These are phyloP conservation scores for Alternaria atra DNA, from an alignment of 2,329 filamentous ascomycete species.

Conservation along the genomic window DNA sequence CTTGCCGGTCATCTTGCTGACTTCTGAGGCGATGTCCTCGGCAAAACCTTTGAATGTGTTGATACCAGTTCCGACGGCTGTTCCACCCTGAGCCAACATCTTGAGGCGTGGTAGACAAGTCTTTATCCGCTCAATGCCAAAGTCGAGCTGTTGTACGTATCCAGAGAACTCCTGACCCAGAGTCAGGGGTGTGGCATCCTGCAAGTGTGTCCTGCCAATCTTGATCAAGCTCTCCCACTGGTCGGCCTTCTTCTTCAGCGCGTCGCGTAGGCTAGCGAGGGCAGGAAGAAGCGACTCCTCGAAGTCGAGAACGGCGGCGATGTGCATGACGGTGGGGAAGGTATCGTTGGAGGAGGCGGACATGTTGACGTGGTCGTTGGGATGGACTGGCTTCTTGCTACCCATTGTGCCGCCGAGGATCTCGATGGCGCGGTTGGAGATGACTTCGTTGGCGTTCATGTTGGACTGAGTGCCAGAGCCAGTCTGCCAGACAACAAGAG, in stretches of 20 bases:
- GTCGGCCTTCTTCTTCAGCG: constrained; percentile 87
- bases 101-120: constrained; percentile 82
- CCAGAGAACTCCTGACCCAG: constrained; percentile 98
- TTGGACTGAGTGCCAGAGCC: constrained; percentile 98
- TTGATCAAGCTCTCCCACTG: constrained; percentile 96
- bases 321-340: constrained; percentile 99
- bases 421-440: constrained; percentile 98
- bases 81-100: constrained; percentile 92
- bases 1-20: constrained; percentile 89
- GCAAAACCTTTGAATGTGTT: constrained; percentile 98
- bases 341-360: constrained; percentile 98
- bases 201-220: constrained; percentile 96
- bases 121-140: constrained; percentile 87
- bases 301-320: constrained; percentile 92
- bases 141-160: constrained; percentile 93
- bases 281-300: constrained; percentile 86
- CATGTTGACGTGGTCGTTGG: constrained; percentile 99
- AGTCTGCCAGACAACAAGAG: constrained; percentile 98
- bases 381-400: constrained; percentile 97
- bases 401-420: constrained; percentile 94
- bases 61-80: constrained; percentile 94
- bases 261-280: constrained; percentile 80
- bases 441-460: constrained; percentile 99
- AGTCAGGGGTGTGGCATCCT: constrained; percentile 95
- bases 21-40: constrained; percentile 89